A percentile compares a stretch with the other conserved stretches of the same genome.
Conservation (phyloP, 352 stramenopile species). For the Pythium angustatum region DNA sequence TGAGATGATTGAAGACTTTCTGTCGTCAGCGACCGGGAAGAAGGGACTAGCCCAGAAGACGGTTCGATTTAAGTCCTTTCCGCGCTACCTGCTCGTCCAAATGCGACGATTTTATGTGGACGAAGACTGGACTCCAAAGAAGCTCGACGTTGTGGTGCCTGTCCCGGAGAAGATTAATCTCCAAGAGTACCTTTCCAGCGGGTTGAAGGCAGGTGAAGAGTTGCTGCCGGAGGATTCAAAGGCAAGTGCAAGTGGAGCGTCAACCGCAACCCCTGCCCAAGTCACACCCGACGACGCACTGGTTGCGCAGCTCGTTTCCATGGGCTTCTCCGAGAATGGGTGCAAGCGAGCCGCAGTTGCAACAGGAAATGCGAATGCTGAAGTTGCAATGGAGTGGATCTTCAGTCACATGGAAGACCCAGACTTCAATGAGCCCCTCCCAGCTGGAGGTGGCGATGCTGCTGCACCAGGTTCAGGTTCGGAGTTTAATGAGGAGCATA, state of each 20-base stretch:
- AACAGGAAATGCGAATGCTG: slow-evolving; percentile 88
- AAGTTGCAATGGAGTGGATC: slow-evolving; percentile 98
- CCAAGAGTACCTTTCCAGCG: slow-evolving; percentile 77
- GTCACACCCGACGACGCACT: slow-evolving; percentile 89
- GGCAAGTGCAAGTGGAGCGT: slow-evolving; percentile 5
- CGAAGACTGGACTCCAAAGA: slow-evolving; percentile 96
- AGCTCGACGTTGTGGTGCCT: slow-evolving; percentile 97
- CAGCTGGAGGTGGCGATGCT: slow-evolving; percentile 5
- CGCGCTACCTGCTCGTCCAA: slow-evolving; percentile 96
- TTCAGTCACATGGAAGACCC: slow-evolving; percentile 98
- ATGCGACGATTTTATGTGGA: slow-evolving; percentile 96
- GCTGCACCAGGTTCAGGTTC: slow-evolving; percentile 42
- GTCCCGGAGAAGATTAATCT: slow-evolving; percentile 91
- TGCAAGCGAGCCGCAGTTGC: slow-evolving; percentile 95
- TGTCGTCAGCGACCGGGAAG: slow-evolving; percentile 69
- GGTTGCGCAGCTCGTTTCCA: slow-evolving; percentile 95
- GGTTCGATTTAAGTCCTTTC: slow-evolving; percentile 93
- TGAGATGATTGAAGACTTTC: slow-evolving; percentile 92
- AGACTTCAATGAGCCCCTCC: slow-evolving; percentile 93
- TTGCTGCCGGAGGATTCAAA: slow-evolving; percentile 75
- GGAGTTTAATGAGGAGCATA: slow-evolving; percentile 74
- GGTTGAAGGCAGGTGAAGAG: slow-evolving; percentile 85
- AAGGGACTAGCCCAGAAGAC: slow-evolving; percentile 82
- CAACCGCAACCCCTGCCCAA: slow-evolving; percentile 15
- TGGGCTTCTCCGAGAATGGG: slow-evolving; percentile 98